Conservation (phyloP, 129 eudicot species). For the Smallanthus sonchifolius region DNA sequence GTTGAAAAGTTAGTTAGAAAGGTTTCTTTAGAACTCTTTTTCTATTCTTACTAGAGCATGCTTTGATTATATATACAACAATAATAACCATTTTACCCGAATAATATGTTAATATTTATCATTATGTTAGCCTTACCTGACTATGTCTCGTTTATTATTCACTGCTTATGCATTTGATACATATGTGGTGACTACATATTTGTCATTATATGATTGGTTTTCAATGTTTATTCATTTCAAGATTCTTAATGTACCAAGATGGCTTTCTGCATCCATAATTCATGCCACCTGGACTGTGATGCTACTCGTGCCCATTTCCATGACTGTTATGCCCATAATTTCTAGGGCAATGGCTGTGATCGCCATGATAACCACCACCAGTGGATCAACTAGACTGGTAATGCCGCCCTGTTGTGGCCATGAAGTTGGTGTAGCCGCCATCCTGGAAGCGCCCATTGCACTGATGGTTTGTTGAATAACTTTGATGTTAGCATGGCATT, state of each 20-base stretch:
- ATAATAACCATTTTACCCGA: neutral
- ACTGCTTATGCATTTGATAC: conserved; percentile 26
- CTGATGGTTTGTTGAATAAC: neutral
- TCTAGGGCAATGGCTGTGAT: neutral
- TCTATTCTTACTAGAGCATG: neutral
- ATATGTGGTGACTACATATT: conserved; percentile 7
- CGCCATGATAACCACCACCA: conserved; percentile 19
- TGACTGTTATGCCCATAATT: neutral
- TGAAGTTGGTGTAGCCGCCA: too few species aligned
- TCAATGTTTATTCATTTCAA: conserved; percentile 29
- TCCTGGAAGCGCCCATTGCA: neutral
- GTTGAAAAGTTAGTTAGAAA: conserved; percentile 10
- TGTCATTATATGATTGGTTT: conserved; percentile 9
- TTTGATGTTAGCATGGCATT: neutral
- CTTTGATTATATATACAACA: neutral
- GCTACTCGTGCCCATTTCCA: conserved; percentile 12
- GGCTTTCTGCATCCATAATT: conserved; percentile 19
- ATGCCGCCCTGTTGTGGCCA: too few species aligned
- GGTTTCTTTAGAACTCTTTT: conserved; percentile 6
- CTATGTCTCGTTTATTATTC: neutral
- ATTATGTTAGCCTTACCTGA: neutral
- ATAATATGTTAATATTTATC: neutral
- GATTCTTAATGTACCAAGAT: conserved; percentile 29
- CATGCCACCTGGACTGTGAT: conserved; percentile 6
- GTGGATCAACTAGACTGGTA: conserved; percentile 23